Base-by-base conservation (phyloP, 1,284 basidiomycete species). In the Leccinum ponderosum region DNA sequence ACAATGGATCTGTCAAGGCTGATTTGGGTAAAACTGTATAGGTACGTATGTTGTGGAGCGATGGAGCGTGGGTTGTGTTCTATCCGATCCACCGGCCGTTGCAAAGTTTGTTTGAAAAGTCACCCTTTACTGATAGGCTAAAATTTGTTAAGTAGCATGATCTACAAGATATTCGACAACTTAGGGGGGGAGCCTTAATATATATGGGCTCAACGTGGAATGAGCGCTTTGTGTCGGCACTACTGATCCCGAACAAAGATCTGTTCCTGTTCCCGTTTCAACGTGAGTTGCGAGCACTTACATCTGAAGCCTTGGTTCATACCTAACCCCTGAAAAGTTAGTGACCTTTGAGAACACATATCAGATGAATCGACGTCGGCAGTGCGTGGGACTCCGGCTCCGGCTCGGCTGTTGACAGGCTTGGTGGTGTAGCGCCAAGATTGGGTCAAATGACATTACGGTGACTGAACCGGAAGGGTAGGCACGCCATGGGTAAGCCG, bases 331-430 rank as follows among this genome's bases (percentile, higher is more conserved):
- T 65, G 35, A 61, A 42, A 15, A 20, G 37, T 20, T 20, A n/a
- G 20, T 25, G 37, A 65, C 20, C 20, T 25, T 53, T n/a, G 50
- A 52, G 20, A 35, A 3, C 48, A 29, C 37, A 12, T 35, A 37
- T 39, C 15, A 39, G 15, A 42, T 42, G 56, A 12, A 12, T 33
- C 52, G 6, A 55, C 70, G 57, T 69, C 67, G 67, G 68, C 70
- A 71, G 37, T 50, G 51, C 65, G 70, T 72, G 62, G 55, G 67
- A 69, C n/a, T n/a, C n/a, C n/a, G n/a, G n/a, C 44, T 48, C 61
- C 51, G 65, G 58, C 53, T 72, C 67, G 66, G 64, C 35, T 72
- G 57, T 52, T 51, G 35, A 35, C 33, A 14, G 22, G 53, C 56
- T 47, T 50, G 12, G 20, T 56, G 58, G 20, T 37, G 55, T 53